Evolutionary conservation across 1,139 yeast species (phyloP), one percentile per base, ranked within the genome.

Genomic region (Suhomyces chickasaworum): DNA sequence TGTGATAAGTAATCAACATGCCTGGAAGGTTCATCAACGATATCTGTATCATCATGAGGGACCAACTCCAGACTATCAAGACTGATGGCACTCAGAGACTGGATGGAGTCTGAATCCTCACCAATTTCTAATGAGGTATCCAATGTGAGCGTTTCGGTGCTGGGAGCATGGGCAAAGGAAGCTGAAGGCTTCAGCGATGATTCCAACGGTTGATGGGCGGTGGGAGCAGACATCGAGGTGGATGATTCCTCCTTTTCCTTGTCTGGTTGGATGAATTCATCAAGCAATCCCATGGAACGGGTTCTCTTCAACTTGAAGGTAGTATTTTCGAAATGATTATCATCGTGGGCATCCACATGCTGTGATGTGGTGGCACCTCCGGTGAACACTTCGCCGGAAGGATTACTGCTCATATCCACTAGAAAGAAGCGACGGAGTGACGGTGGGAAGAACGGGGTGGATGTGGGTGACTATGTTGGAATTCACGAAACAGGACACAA

Each of bases 1-100:
- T 93, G 97, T 4, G 97, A 88, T 38, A 93, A 75, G 65, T 93
- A 93, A 69, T 93, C 99, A 13, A 93, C 99, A 61, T 91, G 97
- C 44, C 85, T 79, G 40, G 86, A 80, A 5, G 98, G 97, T 59
- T 88, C 95, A 53, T 81, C 80, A 44, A 80, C 80, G 32, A 91
- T 76, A 57, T 87, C 95, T 23, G 84, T 81, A 66, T 93, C 99
- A 66, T 93, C 99, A 58, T 87, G 90, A 13, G 89, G 88, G 30
- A 68, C 60, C 50, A 75, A 57, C 41, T 75, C 80, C 75, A 77
- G 41, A 69, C 46, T 41, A 18, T 46, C 37, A 35, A 29, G 47
- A 22, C 20, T 34, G 41, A 41, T 31, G 18, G 37, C 22, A 30
- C 33, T 34, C 30, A 25, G 38, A 8, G 39, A 16, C 22, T 25